Base-by-base conservation (phyloP, 2,329 filamentous ascomycete species). In the Xylariaceae sp. region DNA sequence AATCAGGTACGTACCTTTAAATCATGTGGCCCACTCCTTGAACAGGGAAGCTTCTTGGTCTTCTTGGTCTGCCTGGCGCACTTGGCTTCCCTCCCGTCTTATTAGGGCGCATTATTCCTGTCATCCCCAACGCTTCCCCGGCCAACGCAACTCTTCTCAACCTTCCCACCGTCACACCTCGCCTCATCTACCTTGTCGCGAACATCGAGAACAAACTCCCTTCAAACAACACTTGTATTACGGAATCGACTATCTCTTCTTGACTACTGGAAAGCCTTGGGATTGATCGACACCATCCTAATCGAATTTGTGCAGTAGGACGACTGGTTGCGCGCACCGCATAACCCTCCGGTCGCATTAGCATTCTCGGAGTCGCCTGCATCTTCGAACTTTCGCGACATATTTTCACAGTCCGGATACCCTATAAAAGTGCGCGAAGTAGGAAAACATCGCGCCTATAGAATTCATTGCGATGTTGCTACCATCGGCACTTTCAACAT, bases 401-500 rank as follows among this genome's bases (percentile, higher is more conserved):
- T 26, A 48, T 19, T 26, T 40, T 43, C 19, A n/a, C n/a, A n/a
- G n/a, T n/a, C n/a, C 46, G 33, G 19, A 17, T 57, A 23, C 46
- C 40, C 45, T 19, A 60, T 24, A 46, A 14, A 14, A 29, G 17
- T 37, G n/a, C 28, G 48, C 26, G n/a, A 41, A 46, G 26, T 6
- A 53, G 37, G 33, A 11, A 21, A 40, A 50, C n/a, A 47, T 34
- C 31, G 40, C 37, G 31, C 26, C 11, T 29, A 26, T 16, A n/a
- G 21, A 19, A 26, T 26, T 54, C 45, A 47, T 55, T 61, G 76
- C 62, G 19, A 87, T 87, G 84, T 73, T 87, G 56, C 79, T 86
- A 60, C 83, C 84, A 17, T 86, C 84, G 26, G 81, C 83, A 31
- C 72, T 87, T 40, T 75, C 80, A 26, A 50, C 61, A 23, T 86